Evolutionary conservation across 1,139 yeast species (phyloP).

Genomic region (Oligophagozyma castellii): DNA sequence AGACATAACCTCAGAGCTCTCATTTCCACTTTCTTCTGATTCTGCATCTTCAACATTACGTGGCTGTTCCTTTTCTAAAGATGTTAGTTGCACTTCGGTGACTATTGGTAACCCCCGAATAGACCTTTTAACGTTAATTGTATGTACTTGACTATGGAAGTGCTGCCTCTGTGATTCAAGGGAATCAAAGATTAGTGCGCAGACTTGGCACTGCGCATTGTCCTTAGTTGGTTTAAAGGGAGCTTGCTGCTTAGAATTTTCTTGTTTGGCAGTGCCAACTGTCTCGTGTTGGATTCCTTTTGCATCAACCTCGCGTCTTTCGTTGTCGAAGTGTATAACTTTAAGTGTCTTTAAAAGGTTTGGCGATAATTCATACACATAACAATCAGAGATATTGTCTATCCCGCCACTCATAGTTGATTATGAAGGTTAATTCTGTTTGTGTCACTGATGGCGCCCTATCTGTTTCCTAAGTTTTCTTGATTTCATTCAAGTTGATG

Average conservation of each 20-base stretch:
- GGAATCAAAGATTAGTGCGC: constrained; percentile 19
- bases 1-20: constrained; percentile 3
- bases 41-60: constrained; percentile 7
- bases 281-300: constrained; percentile 8
- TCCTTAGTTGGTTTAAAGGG: neutral
- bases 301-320: constrained; percentile 26
- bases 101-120: constrained; percentile 35
- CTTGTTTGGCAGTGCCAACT: constrained; percentile 2
- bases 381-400: constrained; percentile 33
- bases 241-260: constrained; percentile 1
- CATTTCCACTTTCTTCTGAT: constrained; percentile 7
- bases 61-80: constrained; percentile 4
- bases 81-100: too few species aligned
- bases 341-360: constrained; percentile 35
- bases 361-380: constrained; percentile 38
- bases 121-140: constrained; percentile 45
- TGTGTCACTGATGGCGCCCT: too few species aligned
- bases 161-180: constrained; percentile 28
- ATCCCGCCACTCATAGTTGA: too few species aligned
- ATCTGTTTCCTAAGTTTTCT: too few species aligned
- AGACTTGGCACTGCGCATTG: constrained; percentile 11
- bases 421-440: too few species aligned
- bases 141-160: constrained; percentile 48
- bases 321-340: constrained; percentile 43
- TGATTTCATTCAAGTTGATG: too few species aligned